A percentile compares a stretch with the other conserved stretches of the same genome.
These are phyloP conservation scores for Cladophialophora yegresii DNA, from an alignment of 2,329 filamentous ascomycete genomes.

Conservation along the genomic window DNA sequence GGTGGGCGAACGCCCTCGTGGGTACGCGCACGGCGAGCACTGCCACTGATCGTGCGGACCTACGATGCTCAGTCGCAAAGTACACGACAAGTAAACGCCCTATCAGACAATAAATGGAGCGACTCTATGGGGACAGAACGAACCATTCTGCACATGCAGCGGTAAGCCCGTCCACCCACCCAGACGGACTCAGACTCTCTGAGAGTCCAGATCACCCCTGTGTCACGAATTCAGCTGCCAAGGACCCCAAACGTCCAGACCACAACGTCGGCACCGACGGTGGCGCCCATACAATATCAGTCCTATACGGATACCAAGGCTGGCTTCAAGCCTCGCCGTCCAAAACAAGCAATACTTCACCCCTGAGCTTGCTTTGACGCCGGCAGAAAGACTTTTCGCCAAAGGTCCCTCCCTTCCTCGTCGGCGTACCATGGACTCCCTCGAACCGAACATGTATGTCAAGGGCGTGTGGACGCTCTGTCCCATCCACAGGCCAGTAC, in stretches of 20 bases:
- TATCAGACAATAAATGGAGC: too few relatives aligned
- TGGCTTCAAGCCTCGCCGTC: not conserved
- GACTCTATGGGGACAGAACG: too few relatives aligned
- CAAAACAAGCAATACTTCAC: not conserved
- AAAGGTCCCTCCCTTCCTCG: not conserved
- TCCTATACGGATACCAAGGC: not conserved
- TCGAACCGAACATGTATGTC: not conserved
- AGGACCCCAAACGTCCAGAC: not conserved
- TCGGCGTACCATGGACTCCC: not conserved
- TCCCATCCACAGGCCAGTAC: not conserved
- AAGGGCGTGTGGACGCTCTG: not conserved
- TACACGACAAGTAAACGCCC: too few relatives aligned
- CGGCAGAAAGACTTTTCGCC: not conserved
- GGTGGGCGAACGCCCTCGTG: not conserved
- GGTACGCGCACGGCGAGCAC: not conserved
- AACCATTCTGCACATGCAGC: not conserved
- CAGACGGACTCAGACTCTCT: not conserved
- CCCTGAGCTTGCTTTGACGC: slow-evolving; percentile 1
- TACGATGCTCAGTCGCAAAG: too few relatives aligned
- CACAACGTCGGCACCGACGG: not conserved
- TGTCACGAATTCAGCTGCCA: not conserved
- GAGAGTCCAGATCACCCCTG: not conserved
- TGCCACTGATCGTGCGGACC: not conserved
- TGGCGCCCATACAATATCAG: not conserved
- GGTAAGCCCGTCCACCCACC: not conserved